Evolutionary conservation across 495 filamentous ascomycete genomes (phyloP).

Genomic region (Barbatosphaeria neglecta): DNA sequence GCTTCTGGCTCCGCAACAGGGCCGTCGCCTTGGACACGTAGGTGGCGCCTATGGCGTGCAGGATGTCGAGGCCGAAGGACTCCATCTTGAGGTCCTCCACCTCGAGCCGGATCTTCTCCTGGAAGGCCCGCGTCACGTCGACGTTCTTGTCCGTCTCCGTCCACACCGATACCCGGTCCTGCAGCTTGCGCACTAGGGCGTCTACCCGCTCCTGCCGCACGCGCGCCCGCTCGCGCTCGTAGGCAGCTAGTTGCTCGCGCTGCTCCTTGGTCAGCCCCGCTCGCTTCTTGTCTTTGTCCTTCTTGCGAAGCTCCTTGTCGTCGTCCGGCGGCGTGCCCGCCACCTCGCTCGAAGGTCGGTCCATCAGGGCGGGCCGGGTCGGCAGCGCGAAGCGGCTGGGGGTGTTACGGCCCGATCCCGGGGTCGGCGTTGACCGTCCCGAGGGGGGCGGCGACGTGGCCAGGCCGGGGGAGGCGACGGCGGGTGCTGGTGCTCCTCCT

Average conservation of each 20-base stretch:
- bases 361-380: conserved; percentile 75
- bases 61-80: conserved; percentile 91
- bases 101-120: conserved; percentile 86
- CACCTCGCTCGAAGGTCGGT: conserved; percentile 78
- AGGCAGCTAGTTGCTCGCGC: conserved; percentile 73
- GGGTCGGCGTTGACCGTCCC: conserved; percentile 19
- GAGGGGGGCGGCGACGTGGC: conserved; percentile 15
- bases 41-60: conserved; percentile 85
- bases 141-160: conserved; percentile 86
- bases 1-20: conserved; percentile 89
- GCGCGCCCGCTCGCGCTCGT: conserved; percentile 72
- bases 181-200: conserved; percentile 68
- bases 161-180: conserved; percentile 89
- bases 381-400: conserved; percentile 51
- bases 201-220: conserved; percentile 87
- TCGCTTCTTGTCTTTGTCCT: conserved; percentile 68
- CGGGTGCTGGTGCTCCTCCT: conserved; percentile 5
- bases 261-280: conserved; percentile 77
- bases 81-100: conserved; percentile 99
- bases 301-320: conserved; percentile 58
- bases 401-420: conserved; percentile 45
- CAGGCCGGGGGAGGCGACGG: conserved; percentile 9
- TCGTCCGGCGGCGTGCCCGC: conserved; percentile 48
- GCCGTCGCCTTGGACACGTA: conserved; percentile 80
- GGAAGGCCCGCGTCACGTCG: conserved; percentile 80